Percentiles rank a stretch among this genome's conserved stretches.
Evolutionary conservation across 2,329 filamentous ascomycete genomes (phyloP).

Genomic region (Huntiella bhutanensis): DNA sequence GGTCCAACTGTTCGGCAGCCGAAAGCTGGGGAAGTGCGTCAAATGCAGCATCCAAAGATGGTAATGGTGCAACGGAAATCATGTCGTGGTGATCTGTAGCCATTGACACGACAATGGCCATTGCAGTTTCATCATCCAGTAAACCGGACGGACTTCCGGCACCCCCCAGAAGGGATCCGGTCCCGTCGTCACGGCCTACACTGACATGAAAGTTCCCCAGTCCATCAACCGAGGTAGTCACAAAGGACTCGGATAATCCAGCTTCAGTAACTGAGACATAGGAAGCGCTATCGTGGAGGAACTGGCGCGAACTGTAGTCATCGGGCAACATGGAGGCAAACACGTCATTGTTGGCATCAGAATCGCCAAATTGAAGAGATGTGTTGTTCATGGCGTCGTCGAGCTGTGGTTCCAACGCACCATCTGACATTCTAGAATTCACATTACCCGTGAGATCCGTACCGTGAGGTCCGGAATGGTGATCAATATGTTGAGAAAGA

Average conservation of each 20-base stretch:
- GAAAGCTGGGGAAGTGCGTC: slow-evolving; percentile 7
- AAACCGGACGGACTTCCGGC: slow-evolving; percentile 18
- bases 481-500: slow-evolving; percentile 1
- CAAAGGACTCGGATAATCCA: slow-evolving; percentile 21
- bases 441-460: slow-evolving; percentile 7
- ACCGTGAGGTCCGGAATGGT: background rate
- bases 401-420: slow-evolving; percentile 5
- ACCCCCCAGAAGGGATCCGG: too few species aligned
- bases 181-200: background rate
- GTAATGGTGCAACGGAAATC: slow-evolving; percentile 9
- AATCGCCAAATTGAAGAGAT: slow-evolving; percentile 13
- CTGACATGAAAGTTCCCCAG: slow-evolving; percentile 23
- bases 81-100: slow-evolving; percentile 8
- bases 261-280: slow-evolving; percentile 26
- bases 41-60: slow-evolving; percentile 5
- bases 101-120: slow-evolving; percentile 9
- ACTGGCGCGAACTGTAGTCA: slow-evolving; percentile 30
- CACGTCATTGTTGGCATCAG: slow-evolving; percentile 6
- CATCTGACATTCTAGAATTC: slow-evolving; percentile 6
- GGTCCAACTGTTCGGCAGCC: slow-evolving; percentile 16
- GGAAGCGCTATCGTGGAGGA: slow-evolving; percentile 26
- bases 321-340: slow-evolving; percentile 26
- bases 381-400: slow-evolving; percentile 5
- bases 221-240: slow-evolving; percentile 25
- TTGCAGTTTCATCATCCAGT: slow-evolving; percentile 14